Evolutionary conservation across 768 basidiomycete species (phyloP).

Genomic region (Lanmaoa rubissima): DNA sequence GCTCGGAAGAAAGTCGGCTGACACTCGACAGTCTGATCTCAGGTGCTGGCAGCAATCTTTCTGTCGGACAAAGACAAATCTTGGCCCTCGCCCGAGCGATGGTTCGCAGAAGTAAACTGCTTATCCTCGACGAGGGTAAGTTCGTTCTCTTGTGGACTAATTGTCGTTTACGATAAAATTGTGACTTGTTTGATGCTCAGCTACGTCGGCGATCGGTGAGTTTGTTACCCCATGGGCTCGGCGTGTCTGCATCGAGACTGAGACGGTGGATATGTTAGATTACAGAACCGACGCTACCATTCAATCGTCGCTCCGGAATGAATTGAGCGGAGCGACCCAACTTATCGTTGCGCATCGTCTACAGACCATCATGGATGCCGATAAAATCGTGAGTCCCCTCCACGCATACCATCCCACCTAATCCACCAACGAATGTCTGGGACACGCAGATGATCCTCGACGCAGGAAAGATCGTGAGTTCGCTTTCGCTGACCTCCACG

Average conservation of each 20-base stretch:
- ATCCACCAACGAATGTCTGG: background rate
- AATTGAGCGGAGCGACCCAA: conserved; percentile 46
- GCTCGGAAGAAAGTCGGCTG: conserved; percentile 36
- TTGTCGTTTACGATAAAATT: background rate
- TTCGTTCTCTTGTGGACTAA: background rate
- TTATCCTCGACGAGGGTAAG: conserved; percentile 56
- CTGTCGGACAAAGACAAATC: conserved; percentile 61
- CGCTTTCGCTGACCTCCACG: background rate
- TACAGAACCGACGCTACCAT: conserved; percentile 53
- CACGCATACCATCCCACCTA: background rate
- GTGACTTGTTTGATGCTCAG: conserved; percentile 18
- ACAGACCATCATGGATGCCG: conserved; percentile 59
- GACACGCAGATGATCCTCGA: conserved; percentile 43
- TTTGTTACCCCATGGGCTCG: background rate
- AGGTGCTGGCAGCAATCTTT: conserved; percentile 46
- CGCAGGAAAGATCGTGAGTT: conserved; percentile 38
- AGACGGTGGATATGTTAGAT: conserved; percentile 32
- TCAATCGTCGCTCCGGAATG: conserved; percentile 52
- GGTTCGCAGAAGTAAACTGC: conserved; percentile 52
- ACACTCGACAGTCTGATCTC: conserved; percentile 46
- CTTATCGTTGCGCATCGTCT: conserved; percentile 60
- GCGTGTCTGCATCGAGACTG: background rate
- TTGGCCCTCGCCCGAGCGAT: conserved; percentile 59
- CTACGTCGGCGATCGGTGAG: conserved; percentile 46
- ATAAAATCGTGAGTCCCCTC: conserved; percentile 45